A percentile compares a stretch with the other conserved stretches of the same genome.
These are phyloP conservation scores for Afroboletus lepidellus DNA, from an alignment of 1,284 basidiomycete species.

Conservation along the genomic window DNA sequence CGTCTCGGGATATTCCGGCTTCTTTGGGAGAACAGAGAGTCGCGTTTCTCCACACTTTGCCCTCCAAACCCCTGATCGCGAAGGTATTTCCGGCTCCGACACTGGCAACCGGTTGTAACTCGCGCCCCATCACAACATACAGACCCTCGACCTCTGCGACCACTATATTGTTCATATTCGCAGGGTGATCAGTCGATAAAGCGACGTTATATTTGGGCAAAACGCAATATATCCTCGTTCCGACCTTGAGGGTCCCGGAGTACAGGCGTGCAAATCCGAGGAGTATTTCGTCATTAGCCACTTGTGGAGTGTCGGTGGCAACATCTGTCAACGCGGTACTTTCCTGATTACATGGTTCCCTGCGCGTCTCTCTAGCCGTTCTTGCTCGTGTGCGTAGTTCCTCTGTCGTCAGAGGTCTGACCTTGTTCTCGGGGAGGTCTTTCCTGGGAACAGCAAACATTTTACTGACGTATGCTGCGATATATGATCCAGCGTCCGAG, in stretches of 20 bases:
- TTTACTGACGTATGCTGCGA: slow-evolving; percentile 94
- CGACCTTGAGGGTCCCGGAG: slow-evolving; percentile 78
- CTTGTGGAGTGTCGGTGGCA: slow-evolving; percentile 14
- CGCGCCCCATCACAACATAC: slow-evolving; percentile 98
- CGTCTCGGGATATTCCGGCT: slow-evolving; percentile 39
- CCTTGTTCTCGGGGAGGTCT: slow-evolving; percentile 86
- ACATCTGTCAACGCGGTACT: slow-evolving; percentile 22
- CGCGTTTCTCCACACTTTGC: slow-evolving; percentile 87
- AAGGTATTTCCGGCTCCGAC: slow-evolving; percentile 97
- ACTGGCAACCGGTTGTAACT: slow-evolving; percentile 79
- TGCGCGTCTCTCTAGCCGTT: slow-evolving; percentile 57
- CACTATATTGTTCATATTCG: slow-evolving; percentile 71
- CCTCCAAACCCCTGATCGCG: slow-evolving; percentile 88
- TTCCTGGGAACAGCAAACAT: slow-evolving; percentile 90
- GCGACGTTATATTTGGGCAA: slow-evolving; percentile 88
- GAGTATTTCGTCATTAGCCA: slow-evolving; percentile 57
- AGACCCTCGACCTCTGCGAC: slow-evolving; percentile 69
- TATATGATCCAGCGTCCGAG: slow-evolving; percentile 53
- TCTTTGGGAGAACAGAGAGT: slow-evolving; percentile 78
- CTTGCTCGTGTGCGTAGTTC: slow-evolving; percentile 78
- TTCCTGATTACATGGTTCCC: slow-evolving; percentile 31
- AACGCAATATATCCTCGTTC: slow-evolving; percentile 69
- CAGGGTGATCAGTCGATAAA: slow-evolving; percentile 64
- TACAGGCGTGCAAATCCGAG: slow-evolving; percentile 95
- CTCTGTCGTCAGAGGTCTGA: slow-evolving; percentile 76